Evolutionary conservation across 352 stramenopile genomes (phyloP), one percentile per base, ranked within the genome.

Genomic region (Pythium utonaiense): DNA sequence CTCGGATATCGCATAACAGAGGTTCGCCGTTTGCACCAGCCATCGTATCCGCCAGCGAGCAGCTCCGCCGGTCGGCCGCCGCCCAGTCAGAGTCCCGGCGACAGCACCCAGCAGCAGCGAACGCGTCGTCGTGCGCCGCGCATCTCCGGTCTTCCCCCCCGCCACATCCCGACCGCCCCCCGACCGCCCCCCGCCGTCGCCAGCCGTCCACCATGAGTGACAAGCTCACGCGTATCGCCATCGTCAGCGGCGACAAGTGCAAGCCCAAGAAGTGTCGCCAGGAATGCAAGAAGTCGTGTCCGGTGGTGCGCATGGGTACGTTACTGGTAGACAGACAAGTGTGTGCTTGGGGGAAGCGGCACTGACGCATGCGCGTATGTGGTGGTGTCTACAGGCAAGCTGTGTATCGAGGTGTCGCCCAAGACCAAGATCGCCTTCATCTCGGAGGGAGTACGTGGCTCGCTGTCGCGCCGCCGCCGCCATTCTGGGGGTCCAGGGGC

Each of bases 261-360:
- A 99, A 99, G 80, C 97, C 97, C 33, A 99, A 99, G 73, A 99
- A 99, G 76, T 99, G 96, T 54, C 83, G 83, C 49, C 96, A 99
- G 77, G 97, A 99, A 88, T 99, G 97, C 82, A 98, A 98, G 74
- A 98, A 98, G 74, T 98, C 88, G 19, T 99, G 98, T 74, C 98
- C 98, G 13, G 97, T 99, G 14, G 97, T 99, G 47, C 96, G 97
- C 64, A 97, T 99, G 75, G 98, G 81, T 86, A 50, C 30, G 76
- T 82, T 6, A 3, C 17, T 19, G 28, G 28, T 33, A n/a, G n/a
- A n/a, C n/a, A n/a, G n/a, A n/a, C n/a, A n/a, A n/a, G n/a, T n/a
- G n/a, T n/a, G n/a, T n/a, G n/a, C n/a, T n/a, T n/a, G n/a, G n/a
- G n/a, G n/a, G n/a, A n/a, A n/a, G n/a, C n/a, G n/a, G n/a, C n/a